These are phyloP conservation scores for Tetracladium setigerum DNA, from an alignment of 495 filamentous ascomycete species.

Conservation along the genomic window DNA sequence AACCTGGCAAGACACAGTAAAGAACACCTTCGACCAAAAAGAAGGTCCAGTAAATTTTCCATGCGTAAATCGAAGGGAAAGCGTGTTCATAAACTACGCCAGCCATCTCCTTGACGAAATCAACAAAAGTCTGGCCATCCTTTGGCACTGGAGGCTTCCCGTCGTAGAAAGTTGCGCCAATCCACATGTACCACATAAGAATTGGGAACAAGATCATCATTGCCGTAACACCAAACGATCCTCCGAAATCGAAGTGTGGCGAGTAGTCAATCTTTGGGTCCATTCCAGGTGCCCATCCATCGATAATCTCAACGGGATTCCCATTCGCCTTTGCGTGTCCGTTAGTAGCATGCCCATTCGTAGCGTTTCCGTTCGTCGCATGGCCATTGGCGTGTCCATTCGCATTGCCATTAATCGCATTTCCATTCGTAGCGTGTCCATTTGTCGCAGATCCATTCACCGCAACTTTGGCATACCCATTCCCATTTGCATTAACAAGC, in stretches of 20 bases:
- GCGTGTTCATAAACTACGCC: slow-evolving; percentile 71
- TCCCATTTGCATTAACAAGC: slow-evolving; percentile 16
- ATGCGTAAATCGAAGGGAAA: slow-evolving; percentile 71
- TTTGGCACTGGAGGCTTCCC: slow-evolving; percentile 66
- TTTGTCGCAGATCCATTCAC: slow-evolving; percentile 20
- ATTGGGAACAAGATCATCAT: slow-evolving; percentile 91
- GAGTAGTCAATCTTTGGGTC: slow-evolving; percentile 77
- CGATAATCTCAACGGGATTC: slow-evolving; percentile 34
- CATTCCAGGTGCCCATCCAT: slow-evolving; percentile 58
- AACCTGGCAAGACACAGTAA: slow-evolving; percentile 79
- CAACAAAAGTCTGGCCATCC: slow-evolving; percentile 53
- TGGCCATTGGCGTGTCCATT: slow-evolving; percentile 29
- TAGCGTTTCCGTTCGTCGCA: slow-evolving; percentile 15
- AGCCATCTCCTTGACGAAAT: slow-evolving; percentile 62
- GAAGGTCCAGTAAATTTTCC: slow-evolving; percentile 90
- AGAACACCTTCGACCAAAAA: slow-evolving; percentile 73
- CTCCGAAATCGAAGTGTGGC: slow-evolving; percentile 83
- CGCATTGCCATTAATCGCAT: slow-evolving; percentile 30
- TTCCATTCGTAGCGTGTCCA: slow-evolving; percentile 14
- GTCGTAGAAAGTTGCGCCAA: slow-evolving; percentile 84
- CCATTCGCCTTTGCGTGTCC: slow-evolving; percentile 1
- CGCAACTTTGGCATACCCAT: slow-evolving; percentile 13
- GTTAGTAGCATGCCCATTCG: slow-evolving; percentile 20
- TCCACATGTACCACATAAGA: slow-evolving; percentile 99
- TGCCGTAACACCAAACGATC: slow-evolving; percentile 60